Conservation (phyloP, 1,284 basidiomycete species). For the Erythrobasidium hasegawianum region DNA sequence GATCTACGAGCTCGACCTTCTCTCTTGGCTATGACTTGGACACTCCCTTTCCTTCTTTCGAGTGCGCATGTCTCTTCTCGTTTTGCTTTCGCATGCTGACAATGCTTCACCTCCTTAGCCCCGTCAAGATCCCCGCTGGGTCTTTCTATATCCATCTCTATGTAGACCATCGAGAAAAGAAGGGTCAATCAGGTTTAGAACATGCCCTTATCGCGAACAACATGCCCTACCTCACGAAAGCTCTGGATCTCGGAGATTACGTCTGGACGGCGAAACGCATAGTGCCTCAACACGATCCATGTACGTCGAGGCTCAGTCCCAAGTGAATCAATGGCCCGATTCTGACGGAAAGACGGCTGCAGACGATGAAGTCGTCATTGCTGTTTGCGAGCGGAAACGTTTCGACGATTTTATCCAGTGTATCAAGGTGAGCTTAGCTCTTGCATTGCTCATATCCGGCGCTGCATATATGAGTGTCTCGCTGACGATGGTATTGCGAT, state of each 20-base stretch:
- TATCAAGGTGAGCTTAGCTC: constrained; percentile 21
- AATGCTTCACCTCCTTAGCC: neutral
- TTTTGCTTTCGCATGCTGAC: too few relatives aligned
- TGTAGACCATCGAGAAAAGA: constrained; percentile 17
- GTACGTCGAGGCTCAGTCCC: constrained; percentile 4
- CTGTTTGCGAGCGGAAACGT: constrained; percentile 18
- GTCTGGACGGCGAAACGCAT: constrained; percentile 14
- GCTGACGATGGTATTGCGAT: too few relatives aligned
- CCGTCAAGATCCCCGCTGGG: neutral
- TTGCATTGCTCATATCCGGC: too few relatives aligned
- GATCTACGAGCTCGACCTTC: too few relatives aligned
- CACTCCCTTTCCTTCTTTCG: constrained; percentile 13
- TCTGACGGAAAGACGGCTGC: too few relatives aligned
- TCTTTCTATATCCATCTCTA: constrained; percentile 10
- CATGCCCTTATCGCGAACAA: neutral
- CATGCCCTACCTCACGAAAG: neutral
- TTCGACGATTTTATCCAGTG: constrained; percentile 16
- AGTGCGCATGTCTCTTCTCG: too few relatives aligned
- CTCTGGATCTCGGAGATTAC: constrained; percentile 19
- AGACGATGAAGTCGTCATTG: constrained; percentile 22
- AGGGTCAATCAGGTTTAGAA: neutral
- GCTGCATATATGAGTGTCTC: too few relatives aligned
- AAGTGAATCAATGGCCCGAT: too few relatives aligned
- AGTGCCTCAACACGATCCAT: neutral
- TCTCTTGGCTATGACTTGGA: neutral